A percentile compares a stretch with the other conserved stretches of the same genome.
These are phyloP conservation scores for Bruguiera sexangula DNA, from an alignment of 345 rosid species.

Conservation along the genomic window DNA sequence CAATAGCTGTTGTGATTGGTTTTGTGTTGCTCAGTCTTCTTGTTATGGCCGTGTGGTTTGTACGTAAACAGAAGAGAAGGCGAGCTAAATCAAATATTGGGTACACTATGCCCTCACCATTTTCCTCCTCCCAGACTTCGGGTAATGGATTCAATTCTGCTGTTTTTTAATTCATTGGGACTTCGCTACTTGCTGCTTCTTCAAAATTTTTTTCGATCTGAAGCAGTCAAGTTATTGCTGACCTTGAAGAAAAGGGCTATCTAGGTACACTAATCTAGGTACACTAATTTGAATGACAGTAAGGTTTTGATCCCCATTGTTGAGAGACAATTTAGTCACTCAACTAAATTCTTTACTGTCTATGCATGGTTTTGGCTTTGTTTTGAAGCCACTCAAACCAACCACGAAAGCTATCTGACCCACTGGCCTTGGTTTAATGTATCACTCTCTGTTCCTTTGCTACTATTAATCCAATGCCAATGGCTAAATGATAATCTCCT, in stretches of 20 bases:
- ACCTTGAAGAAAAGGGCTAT: not conserved
- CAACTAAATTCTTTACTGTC: not conserved
- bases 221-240: not conserved
- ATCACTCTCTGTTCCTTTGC: not conserved
- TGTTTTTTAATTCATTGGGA: not conserved
- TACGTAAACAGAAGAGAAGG: conserved; percentile 55
- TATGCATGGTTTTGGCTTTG: not conserved
- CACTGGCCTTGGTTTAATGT: conserved; percentile 4
- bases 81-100: conserved; percentile 41
- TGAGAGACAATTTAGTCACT: conserved; percentile 2
- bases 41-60: conserved; percentile 67
- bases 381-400: not conserved
- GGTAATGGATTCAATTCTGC: conserved; percentile 41
- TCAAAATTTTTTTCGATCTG: not conserved
- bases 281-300: not conserved
- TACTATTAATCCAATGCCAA: not conserved
- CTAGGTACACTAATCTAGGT: too few species aligned
- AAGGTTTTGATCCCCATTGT: not conserved
- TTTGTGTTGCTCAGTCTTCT: conserved; percentile 60
- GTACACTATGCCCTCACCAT: conserved; percentile 67
- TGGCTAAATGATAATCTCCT: not conserved
- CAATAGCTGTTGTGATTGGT: conserved; percentile 62
- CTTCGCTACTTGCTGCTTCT: not conserved
- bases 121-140: conserved; percentile 72
- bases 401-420: conserved; percentile 1